Percentiles rank a stretch among this genome's conserved stretches.
Evolutionary conservation across 371 early-diverging fungal genomes (phyloP).

Genomic region (Lichtheimia ornata): DNA sequence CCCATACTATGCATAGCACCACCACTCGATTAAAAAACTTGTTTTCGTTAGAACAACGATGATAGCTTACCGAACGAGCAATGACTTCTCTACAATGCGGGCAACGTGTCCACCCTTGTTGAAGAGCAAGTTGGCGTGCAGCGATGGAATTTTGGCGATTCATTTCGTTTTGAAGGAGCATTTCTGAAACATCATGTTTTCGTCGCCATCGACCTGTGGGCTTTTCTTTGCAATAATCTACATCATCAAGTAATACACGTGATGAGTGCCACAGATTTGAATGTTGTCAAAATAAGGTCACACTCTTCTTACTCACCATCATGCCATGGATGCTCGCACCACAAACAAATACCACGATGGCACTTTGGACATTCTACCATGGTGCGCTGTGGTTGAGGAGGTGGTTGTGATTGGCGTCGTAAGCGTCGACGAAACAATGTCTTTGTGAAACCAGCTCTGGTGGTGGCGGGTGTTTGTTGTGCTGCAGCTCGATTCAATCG

Average conservation of each 20-base stretch:
- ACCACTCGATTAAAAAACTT: neutral
- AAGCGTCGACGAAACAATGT: neutral
- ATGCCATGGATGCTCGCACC: constrained; percentile 6
- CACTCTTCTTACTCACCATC: constrained; percentile 9
- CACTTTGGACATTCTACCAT: constrained; percentile 8
- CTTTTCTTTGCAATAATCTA: too few relatives aligned
- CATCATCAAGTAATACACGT: too few relatives aligned
- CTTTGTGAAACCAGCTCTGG: neutral
- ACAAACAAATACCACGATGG: constrained; percentile 8
- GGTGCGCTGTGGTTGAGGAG: neutral
- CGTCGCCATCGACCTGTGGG: too few relatives aligned
- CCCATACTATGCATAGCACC: neutral
- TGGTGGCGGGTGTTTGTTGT: neutral
- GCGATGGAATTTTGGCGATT: constrained; percentile 4
- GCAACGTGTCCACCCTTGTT: constrained; percentile 4
- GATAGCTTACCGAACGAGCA: neutral
- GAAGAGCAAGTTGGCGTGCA: neutral
- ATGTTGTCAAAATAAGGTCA: neutral
- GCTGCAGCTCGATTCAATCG: neutral
- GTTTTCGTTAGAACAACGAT: neutral
- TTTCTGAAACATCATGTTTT: too few relatives aligned
- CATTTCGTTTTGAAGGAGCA: neutral
- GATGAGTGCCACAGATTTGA: too few relatives aligned
- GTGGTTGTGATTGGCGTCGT: neutral
- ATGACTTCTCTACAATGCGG: constrained; percentile 1